phyloP scores from a whole-genome alignment of 1,284 basidiomycete species.

The Cutaneotrichosporon sp. region DNA sequence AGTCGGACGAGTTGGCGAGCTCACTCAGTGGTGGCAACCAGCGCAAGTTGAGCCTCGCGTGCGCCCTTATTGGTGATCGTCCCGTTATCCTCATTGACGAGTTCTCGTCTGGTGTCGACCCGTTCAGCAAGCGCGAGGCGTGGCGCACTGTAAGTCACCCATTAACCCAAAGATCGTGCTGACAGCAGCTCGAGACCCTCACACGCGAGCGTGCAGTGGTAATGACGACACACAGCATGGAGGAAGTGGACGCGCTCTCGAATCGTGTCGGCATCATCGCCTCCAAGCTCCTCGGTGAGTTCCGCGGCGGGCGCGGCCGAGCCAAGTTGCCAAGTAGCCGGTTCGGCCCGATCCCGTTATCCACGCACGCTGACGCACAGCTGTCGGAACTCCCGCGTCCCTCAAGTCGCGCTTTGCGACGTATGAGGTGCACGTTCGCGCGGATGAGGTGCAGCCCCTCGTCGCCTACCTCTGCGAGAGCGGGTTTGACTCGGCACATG shows the following conservation, averaged over 20 bases:
- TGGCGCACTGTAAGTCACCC: constrained; percentile 64
- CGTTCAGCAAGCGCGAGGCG: constrained; percentile 78
- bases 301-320: background rate
- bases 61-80: constrained; percentile 76
- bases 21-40: constrained; percentile 76
- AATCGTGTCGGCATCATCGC: constrained; percentile 71
- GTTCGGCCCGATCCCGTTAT: background rate
- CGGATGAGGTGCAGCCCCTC: constrained; percentile 61
- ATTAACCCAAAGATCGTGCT: constrained; percentile 2
- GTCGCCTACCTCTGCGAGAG: constrained; percentile 64
- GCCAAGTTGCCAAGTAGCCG: background rate
- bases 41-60: constrained; percentile 72
- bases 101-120: constrained; percentile 77
- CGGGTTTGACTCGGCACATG: constrained; percentile 58
- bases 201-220: constrained; percentile 45
- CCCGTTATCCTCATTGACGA: constrained; percentile 76
- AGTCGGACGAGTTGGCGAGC: constrained; percentile 68
- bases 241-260: constrained; percentile 74
- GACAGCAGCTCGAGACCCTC: constrained; percentile 60
- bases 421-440: constrained; percentile 74
- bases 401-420: constrained; percentile 66
- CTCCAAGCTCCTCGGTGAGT: constrained; percentile 64
- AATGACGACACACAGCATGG: constrained; percentile 68
- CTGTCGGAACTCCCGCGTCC: constrained; percentile 64
- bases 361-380: constrained; percentile 10